These are phyloP conservation scores for Fusarium nematophilum DNA, from an alignment of 2,329 filamentous ascomycete species.

Conservation along the genomic window DNA sequence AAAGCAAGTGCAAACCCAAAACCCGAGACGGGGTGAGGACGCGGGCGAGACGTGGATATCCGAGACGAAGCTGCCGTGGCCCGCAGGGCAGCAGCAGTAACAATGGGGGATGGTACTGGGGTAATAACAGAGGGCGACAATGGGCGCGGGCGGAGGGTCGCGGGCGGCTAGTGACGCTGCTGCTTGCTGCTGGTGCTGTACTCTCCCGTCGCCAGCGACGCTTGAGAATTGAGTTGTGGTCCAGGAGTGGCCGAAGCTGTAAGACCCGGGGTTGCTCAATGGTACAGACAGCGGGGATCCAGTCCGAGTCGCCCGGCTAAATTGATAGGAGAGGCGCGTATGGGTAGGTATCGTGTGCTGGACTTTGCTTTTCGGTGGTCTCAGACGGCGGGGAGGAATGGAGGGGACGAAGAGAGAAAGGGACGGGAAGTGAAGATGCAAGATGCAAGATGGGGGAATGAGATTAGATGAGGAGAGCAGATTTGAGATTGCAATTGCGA, in stretches of 20 bases:
- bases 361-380: conserved; percentile 20
- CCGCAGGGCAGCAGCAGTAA: conserved; percentile 7
- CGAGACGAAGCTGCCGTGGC: conserved; percentile 22
- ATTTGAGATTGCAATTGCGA: conserved; percentile 20
- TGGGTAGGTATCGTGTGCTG: not conserved
- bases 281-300: no score
- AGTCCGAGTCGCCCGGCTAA: conserved; percentile 16
- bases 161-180: conserved; percentile 32
- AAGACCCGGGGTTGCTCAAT: not conserved
- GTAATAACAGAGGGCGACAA: no score
- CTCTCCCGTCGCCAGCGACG: conserved; percentile 22
- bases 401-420: not conserved
- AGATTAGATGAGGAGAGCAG: conserved; percentile 1
- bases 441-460: conserved; percentile 14
- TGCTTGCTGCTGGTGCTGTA: conserved; percentile 6
- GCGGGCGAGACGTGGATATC: conserved; percentile 24
- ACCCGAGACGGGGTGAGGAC: not conserved
- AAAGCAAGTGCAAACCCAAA: conserved; percentile 9
- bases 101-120: conserved; percentile 13
- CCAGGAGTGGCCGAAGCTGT: conserved; percentile 34
- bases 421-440: conserved; percentile 5
- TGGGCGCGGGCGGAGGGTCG: conserved; percentile 13
- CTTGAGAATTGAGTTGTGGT: conserved; percentile 29
- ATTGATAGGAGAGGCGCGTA: not conserved
- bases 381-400: conserved; percentile 29